Evolutionary conservation across 2,329 filamentous ascomycete species (phyloP).

Genomic region (Colletotrichum sp.): DNA sequence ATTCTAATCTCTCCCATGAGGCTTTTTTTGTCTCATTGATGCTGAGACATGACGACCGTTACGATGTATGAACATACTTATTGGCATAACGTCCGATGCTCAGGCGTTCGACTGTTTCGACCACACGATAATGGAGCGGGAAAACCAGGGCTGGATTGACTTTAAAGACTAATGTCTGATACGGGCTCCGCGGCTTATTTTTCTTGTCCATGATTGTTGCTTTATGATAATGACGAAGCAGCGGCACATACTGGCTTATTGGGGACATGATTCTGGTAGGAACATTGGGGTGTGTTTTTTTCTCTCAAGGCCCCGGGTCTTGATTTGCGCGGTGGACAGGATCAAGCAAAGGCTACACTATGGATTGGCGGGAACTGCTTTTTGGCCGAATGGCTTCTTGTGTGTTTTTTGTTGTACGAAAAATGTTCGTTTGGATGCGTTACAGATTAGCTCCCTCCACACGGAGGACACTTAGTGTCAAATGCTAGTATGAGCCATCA

Average conservation of each 20-base stretch:
- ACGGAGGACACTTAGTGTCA: neutral
- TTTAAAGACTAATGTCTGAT: constrained; percentile 21
- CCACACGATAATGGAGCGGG: constrained; percentile 21
- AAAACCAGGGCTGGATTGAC: constrained; percentile 4
- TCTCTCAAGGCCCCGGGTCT: neutral
- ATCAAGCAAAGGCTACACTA: neutral
- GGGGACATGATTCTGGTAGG: neutral
- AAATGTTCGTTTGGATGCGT: neutral
- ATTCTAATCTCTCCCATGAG: constrained; percentile 32
- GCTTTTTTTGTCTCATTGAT: constrained; percentile 6
- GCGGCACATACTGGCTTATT: constrained; percentile 20
- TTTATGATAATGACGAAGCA: constrained; percentile 24
- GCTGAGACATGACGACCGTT: constrained; percentile 22
- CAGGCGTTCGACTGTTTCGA: constrained; percentile 16
- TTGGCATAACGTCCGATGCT: constrained; percentile 21
- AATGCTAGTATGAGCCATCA: constrained; percentile 12
- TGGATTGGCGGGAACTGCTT: neutral
- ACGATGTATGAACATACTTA: constrained; percentile 25
- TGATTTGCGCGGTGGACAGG: neutral
- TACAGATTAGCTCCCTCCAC: neutral
- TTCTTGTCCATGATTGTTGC: constrained; percentile 20
- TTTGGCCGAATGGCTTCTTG: neutral
- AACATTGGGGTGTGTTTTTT: neutral
- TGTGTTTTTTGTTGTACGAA: neutral
- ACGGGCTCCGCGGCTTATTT: constrained; percentile 17